phyloP scores from a whole-genome alignment of 371 early-diverging fungal genomes.

The Nematocida major region DNA sequence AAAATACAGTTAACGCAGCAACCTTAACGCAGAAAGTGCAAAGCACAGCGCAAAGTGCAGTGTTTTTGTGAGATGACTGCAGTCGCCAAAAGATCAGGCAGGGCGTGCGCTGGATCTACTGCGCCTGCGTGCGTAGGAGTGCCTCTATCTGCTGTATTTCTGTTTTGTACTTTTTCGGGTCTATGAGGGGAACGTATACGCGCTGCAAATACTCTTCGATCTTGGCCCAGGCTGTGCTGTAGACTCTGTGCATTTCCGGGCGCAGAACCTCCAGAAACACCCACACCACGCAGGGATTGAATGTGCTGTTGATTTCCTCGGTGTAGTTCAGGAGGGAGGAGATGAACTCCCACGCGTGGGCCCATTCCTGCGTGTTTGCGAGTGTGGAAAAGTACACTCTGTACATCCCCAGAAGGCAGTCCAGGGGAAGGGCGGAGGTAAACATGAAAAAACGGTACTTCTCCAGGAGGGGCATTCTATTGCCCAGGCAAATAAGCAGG shows the following conservation, averaged over 20 bases:
- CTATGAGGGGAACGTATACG: slow-evolving; percentile 16
- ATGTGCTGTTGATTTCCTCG: neutral
- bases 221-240: neutral
- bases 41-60: too few species aligned
- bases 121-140: too few species aligned
- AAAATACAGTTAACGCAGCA: neutral
- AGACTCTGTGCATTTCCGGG: neutral
- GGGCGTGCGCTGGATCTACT: too few species aligned
- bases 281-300: slow-evolving; percentile 18
- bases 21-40: neutral
- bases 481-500: slow-evolving; percentile 33
- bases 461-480: slow-evolving; percentile 10
- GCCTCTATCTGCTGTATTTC: neutral
- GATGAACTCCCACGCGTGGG: slow-evolving; percentile 58
- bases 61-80: too few species aligned
- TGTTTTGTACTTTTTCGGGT: neutral
- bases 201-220: neutral
- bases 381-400: slow-evolving; percentile 53
- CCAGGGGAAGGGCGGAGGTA: slow-evolving; percentile 16
- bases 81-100: too few species aligned
- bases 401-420: slow-evolving; percentile 52
- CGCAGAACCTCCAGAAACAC: slow-evolving; percentile 34
- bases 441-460: slow-evolving; percentile 18
- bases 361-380: neutral
- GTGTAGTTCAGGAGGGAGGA: slow-evolving; percentile 52